Base-by-base conservation (phyloP, 2,329 filamentous ascomycete genomes). In the Diaporthe eres region DNA sequence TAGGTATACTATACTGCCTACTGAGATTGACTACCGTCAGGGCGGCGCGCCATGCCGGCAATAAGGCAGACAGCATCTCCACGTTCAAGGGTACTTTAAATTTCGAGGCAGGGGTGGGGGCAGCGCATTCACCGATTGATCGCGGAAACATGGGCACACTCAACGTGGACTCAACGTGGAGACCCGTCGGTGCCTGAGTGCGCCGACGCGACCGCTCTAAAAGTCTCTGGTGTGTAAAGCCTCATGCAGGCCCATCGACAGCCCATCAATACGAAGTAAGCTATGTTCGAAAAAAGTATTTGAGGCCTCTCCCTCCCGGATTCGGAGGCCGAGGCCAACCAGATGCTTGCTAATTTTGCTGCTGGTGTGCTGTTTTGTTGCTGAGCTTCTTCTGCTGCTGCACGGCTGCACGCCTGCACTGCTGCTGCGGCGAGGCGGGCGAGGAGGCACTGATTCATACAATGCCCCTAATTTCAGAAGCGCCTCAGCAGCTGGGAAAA, bases 401-500 rank as follows among this genome's bases (percentile, higher is more conserved):
- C 55, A 15, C 17, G 19, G 15, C 22, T 31, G 31, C 55, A 15
- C 17, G 19, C 7, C 22, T 31, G 31, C 17, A 42, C n/a, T 39
- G 65, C 31, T 39, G 65, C 31, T 53, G 65, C 65, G 31, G 31
- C 65, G 34, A 68, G 47, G 65, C 34, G 22, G 65, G 65, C 47
- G 47, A 68, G 22, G 31, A n/a, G 47, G 61, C 42, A 39, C 47
- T 68, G 65, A 68, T 68, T 68, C 65, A 68, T 51, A 68, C 65
- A 53, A 25, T 68, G 49, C 47, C 65, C 65, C 65, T 68, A 68
- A 68, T 68, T 68, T 68, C 65, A 68, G 47, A 68, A 68, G 47
- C 65, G 47, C 65, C 65, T 68, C 65, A 68, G 65, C 65, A 53
- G 65, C 44, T 22, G 13, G 47, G 44, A 22, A 68, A 68, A 53